Base-by-base conservation (phyloP, 2,329 filamentous ascomycete genomes). In the Dothiorella sarmentorum region DNA sequence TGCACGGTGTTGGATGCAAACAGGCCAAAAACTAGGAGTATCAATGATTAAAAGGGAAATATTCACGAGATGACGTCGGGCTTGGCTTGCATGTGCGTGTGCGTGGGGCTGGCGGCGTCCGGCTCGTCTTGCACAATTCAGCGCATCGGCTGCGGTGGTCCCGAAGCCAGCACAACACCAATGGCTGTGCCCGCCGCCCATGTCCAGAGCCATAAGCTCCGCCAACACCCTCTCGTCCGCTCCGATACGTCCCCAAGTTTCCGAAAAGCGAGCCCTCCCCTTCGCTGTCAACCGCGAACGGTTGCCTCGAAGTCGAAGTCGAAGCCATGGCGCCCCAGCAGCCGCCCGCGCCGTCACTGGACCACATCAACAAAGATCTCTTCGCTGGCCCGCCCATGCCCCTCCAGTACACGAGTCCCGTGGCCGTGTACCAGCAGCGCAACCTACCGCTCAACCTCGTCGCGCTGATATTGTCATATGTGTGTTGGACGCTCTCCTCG, bases 361-460 rank as follows among this genome's bases (percentile, higher is more conserved):
- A 43, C 24, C 42, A 26, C 35, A 58, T 58, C 31, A 57, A 57
- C 33, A 37, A 47, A 20, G 55, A 57, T 22, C 11, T 38, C 6
- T 47, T 26, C 15, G 26, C 29, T 5, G 55, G 42, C 29, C 55
- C 56, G 18, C 56, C 44, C 43, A 51, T 58, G 56, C 56, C 56
- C 33, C 18, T 58, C 13, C 20, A 40, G 18, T 59, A 59, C 47
- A 59, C 57, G 11, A 59, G 57, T 9, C 57, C 57, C 13, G 57
- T 59, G 7, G 15, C 45, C 10, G 29, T 33, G 18, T 59, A 59
- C 47, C 66, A 71, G 40, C 68, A 68, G 7, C 70, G 66, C 40
- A 71, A 72, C 64, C 74, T 86, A 7, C 84, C 84, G 11, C 69
- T 86, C 65, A 83, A 85, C 63, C 71, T 85, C 40, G 77, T 86